Conservation (phyloP, 148 eudicot species). For the Simmondsia chinensis region DNA sequence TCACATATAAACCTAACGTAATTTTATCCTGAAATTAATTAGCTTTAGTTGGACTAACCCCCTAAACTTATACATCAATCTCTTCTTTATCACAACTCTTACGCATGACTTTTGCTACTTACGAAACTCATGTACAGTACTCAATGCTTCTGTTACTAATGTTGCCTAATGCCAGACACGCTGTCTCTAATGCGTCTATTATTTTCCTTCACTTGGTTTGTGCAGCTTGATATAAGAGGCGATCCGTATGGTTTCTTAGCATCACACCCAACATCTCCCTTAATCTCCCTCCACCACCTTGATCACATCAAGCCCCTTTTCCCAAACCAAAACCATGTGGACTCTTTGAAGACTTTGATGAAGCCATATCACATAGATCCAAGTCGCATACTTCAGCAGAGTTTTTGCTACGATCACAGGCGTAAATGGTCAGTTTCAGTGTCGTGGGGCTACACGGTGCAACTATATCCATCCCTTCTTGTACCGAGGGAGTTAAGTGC, state of each 20-base stretch:
- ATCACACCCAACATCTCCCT: constrained; percentile 74
- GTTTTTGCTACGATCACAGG: constrained; percentile 50
- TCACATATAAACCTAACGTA: too few relatives aligned
- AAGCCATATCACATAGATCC: constrained; percentile 52
- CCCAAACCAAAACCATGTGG: constrained; percentile 41
- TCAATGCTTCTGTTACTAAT: too few relatives aligned
- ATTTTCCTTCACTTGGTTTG: neutral
- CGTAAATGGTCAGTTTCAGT: constrained; percentile 77
- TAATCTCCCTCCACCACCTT: constrained; percentile 90
- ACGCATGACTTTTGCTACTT: too few relatives aligned
- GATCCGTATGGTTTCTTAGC: constrained; percentile 78
- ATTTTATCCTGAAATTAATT: too few relatives aligned
- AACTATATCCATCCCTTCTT: constrained; percentile 53
- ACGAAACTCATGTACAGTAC: too few relatives aligned
- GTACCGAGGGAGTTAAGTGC: constrained; percentile 35
- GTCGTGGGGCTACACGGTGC: constrained; percentile 90
- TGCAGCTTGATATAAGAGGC: constrained; percentile 78
- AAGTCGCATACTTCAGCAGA: constrained; percentile 55
- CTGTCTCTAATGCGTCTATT: too few relatives aligned
- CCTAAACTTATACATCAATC: too few relatives aligned
- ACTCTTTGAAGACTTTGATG: constrained; percentile 42
- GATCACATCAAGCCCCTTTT: constrained; percentile 53
- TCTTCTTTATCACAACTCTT: too few relatives aligned
- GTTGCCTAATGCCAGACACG: too few relatives aligned
- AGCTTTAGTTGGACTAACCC: too few relatives aligned